A percentile compares a stretch with the other conserved stretches of the same genome.
These are phyloP conservation scores for Crithidia mellificae DNA, from an alignment of 208 protist species.

Conservation along the genomic window DNA sequence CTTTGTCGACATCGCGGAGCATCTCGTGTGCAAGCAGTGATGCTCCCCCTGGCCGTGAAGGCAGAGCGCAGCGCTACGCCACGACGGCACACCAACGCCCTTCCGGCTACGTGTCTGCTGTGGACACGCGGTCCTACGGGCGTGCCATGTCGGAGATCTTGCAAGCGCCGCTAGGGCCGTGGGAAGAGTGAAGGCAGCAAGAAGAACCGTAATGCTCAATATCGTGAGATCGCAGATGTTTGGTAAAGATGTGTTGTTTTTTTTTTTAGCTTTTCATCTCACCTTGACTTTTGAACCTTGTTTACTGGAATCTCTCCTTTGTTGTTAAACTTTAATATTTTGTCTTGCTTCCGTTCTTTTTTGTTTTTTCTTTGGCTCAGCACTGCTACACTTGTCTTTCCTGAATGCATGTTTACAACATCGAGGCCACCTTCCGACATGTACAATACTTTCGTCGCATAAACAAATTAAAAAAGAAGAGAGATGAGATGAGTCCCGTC, in stretches of 20 bases:
- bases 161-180: constrained; percentile 8
- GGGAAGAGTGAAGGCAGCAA: constrained; percentile 14
- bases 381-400: background rate
- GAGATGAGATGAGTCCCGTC: too few relatives aligned
- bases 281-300: too few relatives aligned
- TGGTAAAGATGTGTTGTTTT: too few relatives aligned
- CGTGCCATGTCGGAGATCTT: constrained; percentile 7
- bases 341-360: background rate
- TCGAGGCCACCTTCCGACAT: too few relatives aligned
- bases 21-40: background rate
- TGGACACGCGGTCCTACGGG: background rate
- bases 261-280: too few relatives aligned
- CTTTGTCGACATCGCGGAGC: background rate
- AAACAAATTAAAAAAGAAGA: too few relatives aligned
- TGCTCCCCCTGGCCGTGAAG: background rate
- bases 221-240: too few relatives aligned
- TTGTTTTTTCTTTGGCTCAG: background rate
- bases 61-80: background rate
- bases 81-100: background rate
- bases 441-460: too few relatives aligned
- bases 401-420: too few relatives aligned
- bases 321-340: background rate
- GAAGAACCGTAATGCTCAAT: too few relatives aligned
- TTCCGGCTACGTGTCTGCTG: background rate
- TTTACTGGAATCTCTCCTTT: too few relatives aligned